Evolutionary conservation across 257 asterid species (phyloP).

Genomic region (Rehmannia glutinosa): DNA sequence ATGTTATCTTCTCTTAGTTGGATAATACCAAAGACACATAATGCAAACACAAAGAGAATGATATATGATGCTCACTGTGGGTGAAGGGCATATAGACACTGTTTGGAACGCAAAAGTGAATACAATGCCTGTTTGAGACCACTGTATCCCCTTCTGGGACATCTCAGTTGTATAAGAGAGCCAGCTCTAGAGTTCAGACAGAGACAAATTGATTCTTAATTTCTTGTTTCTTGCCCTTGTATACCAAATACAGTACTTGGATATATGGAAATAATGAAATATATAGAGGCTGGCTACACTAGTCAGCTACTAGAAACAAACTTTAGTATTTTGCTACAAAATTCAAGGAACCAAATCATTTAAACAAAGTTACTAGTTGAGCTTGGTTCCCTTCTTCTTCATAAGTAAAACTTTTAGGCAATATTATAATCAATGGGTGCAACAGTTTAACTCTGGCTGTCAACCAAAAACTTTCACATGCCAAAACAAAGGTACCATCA

Average conservation of each 20-base stretch:
- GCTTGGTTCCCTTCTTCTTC: not conserved
- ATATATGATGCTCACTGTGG: not conserved
- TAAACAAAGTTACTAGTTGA: not conserved
- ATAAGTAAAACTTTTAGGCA: not conserved
- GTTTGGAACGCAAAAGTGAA: not conserved
- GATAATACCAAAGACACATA: not conserved
- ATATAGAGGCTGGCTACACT: not conserved
- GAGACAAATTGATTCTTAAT: not conserved
- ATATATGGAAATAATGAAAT: not conserved
- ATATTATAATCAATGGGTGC: not conserved
- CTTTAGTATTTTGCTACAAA: conserved; percentile 2
- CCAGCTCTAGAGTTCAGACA: not conserved
- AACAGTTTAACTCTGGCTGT: not conserved
- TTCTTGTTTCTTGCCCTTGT: not conserved
- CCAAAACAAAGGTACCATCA: not conserved
- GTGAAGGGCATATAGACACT: not conserved
- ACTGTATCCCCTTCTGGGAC: not conserved
- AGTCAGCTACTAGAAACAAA: not conserved
- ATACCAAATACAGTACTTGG: not conserved
- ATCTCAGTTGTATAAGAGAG: not conserved
- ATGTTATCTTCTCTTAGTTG: conserved; percentile 9
- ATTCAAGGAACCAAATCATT: not conserved
- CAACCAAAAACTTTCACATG: not conserved
- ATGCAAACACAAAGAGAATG: not conserved
- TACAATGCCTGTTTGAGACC: not conserved